Base-by-base conservation (phyloP, 2,329 filamentous ascomycete species). In the Neofusicoccum sp. region DNA sequence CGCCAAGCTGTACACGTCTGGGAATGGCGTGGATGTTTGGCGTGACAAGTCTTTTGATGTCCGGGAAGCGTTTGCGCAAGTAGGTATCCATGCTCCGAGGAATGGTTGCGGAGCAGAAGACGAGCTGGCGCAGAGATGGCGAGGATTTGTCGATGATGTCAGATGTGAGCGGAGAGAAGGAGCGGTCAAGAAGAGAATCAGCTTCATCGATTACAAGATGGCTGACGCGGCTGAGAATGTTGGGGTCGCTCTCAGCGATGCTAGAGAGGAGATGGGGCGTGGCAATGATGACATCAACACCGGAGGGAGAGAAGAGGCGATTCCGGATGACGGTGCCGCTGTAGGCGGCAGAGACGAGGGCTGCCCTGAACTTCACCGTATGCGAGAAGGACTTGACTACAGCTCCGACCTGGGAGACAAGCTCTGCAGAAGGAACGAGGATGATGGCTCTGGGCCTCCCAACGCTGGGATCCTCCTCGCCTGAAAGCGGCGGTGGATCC, bases 21-120 rank as follows among this genome's bases (percentile, higher is more conserved):
- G 95, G 95, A 67, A 99, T 96, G 62, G 95, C 92, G 76, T 99
- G 95, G 0, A 99, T 83, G 70, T 98, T 97, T 0, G 95, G 95
- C 0, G 95, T 99, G 1, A 93, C 93, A 64, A 99, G 87, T 63
- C 95, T 89, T 47, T 82, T 80, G 77, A 96, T 91, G 67, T 90
- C 82, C 0, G 95, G 93, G 74, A 93, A 97, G 64, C 88, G 87
- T 63, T 86, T 85, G 57, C 86, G 85, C n/a, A 99, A 83, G 73
- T 89, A 91, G 65, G 85, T 88, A 78, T 99, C 95, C 16, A 99
- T 84, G 67, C 90, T 90, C 65, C 89, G 86, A 1, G 96, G 95
- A 63, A 99, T 98, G 4, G 95, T 99, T 56, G 95, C 95, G 3
- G 93, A 98, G 80, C 95, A 99, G 65, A 98, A 85, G 48, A 99